These are phyloP conservation scores for Xylariales sp. DNA, from an alignment of 2,329 filamentous ascomycete genomes.

Conservation along the genomic window DNA sequence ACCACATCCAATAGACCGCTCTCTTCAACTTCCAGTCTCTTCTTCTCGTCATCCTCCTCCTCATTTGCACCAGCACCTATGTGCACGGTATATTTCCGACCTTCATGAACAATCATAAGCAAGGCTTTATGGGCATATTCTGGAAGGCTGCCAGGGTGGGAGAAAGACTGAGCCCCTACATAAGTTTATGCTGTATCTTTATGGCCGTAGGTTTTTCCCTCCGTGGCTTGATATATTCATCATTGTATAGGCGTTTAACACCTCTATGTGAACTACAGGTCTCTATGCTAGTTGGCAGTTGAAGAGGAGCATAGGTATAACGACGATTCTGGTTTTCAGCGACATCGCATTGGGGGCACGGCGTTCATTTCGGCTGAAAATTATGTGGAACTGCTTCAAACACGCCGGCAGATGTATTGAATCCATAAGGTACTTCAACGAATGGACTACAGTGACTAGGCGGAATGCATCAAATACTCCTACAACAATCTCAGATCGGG, in stretches of 20 bases:
- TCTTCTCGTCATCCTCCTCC: constrained; percentile 86
- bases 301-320: too few relatives aligned
- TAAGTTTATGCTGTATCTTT: constrained; percentile 85
- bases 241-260: too few relatives aligned
- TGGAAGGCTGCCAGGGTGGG: constrained; percentile 95
- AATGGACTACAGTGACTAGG: too few relatives aligned
- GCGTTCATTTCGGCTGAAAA: constrained; percentile 2
- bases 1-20: constrained; percentile 61
- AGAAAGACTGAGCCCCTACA: constrained; percentile 89
- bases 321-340: too few relatives aligned
- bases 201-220: constrained; percentile 93
- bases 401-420: too few relatives aligned
- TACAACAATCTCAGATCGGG: too few relatives aligned
- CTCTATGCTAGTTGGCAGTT: constrained; percentile 25
- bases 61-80: constrained; percentile 95
- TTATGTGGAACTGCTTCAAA: too few relatives aligned
- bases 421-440: too few relatives aligned
- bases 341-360: neutral
- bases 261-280: too few relatives aligned
- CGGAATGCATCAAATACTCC: too few relatives aligned
- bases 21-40: constrained; percentile 99
- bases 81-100: constrained; percentile 84
- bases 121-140: constrained; percentile 80
- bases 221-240: too few relatives aligned
- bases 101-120: constrained; percentile 89